A percentile compares a stretch with the other conserved stretches of the same genome.
phyloP scores from a whole-genome alignment of 202 grass and related monocot species.

The Eragrostis tef region DNA sequence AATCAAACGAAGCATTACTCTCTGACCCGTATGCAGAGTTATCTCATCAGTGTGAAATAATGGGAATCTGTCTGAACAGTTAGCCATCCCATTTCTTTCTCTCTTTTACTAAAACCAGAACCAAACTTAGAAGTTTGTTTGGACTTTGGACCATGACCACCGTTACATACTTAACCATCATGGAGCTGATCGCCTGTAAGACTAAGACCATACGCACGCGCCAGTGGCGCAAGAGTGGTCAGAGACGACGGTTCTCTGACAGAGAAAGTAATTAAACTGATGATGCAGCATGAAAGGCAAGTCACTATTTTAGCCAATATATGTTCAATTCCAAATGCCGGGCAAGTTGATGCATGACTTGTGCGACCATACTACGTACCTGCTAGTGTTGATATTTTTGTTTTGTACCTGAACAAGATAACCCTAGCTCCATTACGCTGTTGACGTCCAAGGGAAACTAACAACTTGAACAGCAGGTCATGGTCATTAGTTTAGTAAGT shows the following conservation, averaged over 20 bases:
- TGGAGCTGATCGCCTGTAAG: constrained; percentile 12
- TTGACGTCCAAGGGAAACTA: constrained; percentile 11
- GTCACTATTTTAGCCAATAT: neutral
- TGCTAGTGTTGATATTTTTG: constrained; percentile 1
- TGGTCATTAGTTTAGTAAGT: constrained; percentile 14
- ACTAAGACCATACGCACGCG: constrained; percentile 4
- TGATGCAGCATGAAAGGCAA: constrained; percentile 43
- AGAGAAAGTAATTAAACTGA: constrained; percentile 22
- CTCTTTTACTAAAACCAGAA: neutral
- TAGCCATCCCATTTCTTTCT: neutral
- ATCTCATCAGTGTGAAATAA: constrained; percentile 1
- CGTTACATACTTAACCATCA: neutral
- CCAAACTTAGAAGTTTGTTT: constrained; percentile 8
- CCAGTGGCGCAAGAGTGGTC: neutral
- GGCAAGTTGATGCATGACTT: constrained; percentile 32
- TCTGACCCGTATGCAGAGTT: neutral
- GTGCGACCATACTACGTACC: neutral
- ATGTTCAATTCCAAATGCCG: constrained; percentile 1
- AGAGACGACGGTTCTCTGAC: constrained; percentile 17
- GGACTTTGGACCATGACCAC: constrained; percentile 8
- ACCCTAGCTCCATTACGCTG: neutral
- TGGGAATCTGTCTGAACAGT: constrained; percentile 6
- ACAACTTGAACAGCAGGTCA: constrained; percentile 25
- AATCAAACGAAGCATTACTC: neutral
- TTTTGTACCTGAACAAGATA: constrained; percentile 6